These are phyloP conservation scores for Starmerella apis DNA, from an alignment of 805 yeast genomes.

Conservation along the genomic window DNA sequence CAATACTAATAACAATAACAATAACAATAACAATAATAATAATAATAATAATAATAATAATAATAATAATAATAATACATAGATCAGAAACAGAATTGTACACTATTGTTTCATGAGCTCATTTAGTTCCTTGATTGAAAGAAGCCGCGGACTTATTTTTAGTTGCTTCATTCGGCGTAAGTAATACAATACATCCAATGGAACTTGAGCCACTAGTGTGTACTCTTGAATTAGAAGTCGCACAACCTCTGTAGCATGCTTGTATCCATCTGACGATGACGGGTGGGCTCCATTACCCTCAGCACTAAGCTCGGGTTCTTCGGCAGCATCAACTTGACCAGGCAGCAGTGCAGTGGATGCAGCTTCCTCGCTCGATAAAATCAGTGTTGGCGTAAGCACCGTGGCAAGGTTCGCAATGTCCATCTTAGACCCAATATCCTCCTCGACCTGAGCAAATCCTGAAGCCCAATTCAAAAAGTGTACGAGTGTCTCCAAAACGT, in stretches of 20 bases:
- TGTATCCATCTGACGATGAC: conserved; percentile 36
- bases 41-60: not conserved
- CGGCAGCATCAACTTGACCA: not conserved
- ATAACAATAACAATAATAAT: not conserved
- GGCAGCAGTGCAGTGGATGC: not conserved
- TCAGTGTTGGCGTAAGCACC: conserved; percentile 84
- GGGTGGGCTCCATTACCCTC: not conserved
- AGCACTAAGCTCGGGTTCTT: not conserved
- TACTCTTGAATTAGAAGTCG: conserved; percentile 71
- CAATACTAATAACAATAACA: too few relatives aligned
- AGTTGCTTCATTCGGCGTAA: conserved; percentile 8
- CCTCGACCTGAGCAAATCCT: conserved; percentile 86
- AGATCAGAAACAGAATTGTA: not conserved
- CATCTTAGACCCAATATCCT: conserved; percentile 74
- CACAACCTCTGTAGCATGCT: conserved; percentile 83
- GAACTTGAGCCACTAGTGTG: conserved; percentile 69
- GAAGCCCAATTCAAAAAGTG: conserved; percentile 91
- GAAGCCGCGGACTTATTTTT: not conserved
- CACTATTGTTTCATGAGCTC: conserved; percentile 1
- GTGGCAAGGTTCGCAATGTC: conserved; percentile 91
- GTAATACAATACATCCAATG: conserved; percentile 43
- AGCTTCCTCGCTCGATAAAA: conserved; percentile 46
- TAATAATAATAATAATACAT: not conserved
- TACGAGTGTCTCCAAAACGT: conserved; percentile 72
- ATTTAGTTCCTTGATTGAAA: conserved; percentile 1